Evolutionary conservation across 2,329 filamentous ascomycete species (phyloP).

Genomic region (Colletotrichum euphorbiae): DNA sequence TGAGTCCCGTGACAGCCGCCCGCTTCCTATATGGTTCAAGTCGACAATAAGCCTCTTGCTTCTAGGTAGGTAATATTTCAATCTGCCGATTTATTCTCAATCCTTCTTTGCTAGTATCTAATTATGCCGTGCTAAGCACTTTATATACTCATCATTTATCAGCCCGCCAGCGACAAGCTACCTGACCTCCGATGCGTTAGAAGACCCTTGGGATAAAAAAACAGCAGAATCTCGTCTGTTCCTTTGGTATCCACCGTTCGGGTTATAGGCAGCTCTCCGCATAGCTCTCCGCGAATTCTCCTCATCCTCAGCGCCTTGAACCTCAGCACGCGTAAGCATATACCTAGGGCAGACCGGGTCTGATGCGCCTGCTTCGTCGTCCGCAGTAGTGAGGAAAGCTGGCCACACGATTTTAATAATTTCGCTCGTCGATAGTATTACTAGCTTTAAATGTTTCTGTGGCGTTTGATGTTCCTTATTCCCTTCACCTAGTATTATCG

Average conservation of each 20-base stretch:
- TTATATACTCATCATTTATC: not conserved
- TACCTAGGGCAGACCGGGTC: conserved; percentile 1
- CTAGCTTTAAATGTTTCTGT: not conserved
- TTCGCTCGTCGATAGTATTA: not conserved
- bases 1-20: not conserved
- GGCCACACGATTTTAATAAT: conserved; percentile 14
- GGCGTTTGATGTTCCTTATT: not conserved
- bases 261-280: not conserved
- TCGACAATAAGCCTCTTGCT: too few relatives aligned
- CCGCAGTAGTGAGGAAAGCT: conserved; percentile 3
- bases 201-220: conserved; percentile 15
- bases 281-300: not conserved
- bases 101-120: too few relatives aligned
- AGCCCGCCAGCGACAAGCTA: not conserved
- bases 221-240: conserved; percentile 2
- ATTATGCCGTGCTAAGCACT: too few relatives aligned
- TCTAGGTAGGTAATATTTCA: too few relatives aligned
- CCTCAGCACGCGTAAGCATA: conserved; percentile 5
- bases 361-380: not conserved
- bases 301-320: conserved; percentile 6
- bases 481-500: not conserved
- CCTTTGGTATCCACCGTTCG: not conserved
- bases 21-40: too few relatives aligned
- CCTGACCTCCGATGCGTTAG: conserved; percentile 1
- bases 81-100: too few relatives aligned